phyloP scores from a whole-genome alignment of 768 basidiomycete species.

The Rhodotorula sphaerocarpa region DNA sequence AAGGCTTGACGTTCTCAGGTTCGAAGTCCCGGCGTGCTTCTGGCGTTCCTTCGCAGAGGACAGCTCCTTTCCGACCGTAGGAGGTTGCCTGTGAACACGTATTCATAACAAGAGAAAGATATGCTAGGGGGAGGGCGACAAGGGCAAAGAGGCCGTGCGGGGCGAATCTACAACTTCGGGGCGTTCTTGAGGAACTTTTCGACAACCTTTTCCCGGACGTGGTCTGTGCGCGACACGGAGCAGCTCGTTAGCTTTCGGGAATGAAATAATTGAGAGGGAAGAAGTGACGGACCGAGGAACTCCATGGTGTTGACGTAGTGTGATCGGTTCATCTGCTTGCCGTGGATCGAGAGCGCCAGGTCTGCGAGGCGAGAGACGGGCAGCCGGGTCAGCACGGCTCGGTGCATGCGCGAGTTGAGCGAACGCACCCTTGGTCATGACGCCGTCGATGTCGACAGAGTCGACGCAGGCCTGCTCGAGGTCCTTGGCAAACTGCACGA shows the following conservation, averaged over 20 bases:
- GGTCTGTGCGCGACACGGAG: too few species aligned
- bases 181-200: slow-evolving; percentile 14
- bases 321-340: slow-evolving; percentile 51
- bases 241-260: too few species aligned
- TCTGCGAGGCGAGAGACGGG: slow-evolving; percentile 46
- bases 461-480: slow-evolving; percentile 84
- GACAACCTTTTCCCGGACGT: slow-evolving; percentile 29
- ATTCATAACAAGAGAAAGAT: not conserved
- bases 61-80: too few species aligned
- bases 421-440: slow-evolving; percentile 33
- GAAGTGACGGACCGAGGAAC: not conserved
- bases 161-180: slow-evolving; percentile 9
- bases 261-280: too few species aligned
- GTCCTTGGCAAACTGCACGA: slow-evolving; percentile 64
- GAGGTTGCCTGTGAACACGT: too few species aligned
- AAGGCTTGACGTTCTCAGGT: too few species aligned
- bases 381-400: not conserved
- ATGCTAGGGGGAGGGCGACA: not conserved
- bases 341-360: slow-evolving; percentile 85
- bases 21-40: too few species aligned
- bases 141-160: not conserved
- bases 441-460: slow-evolving; percentile 49
- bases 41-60: too few species aligned
- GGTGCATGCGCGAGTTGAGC: not conserved
- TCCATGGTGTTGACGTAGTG: slow-evolving; percentile 1